Base-by-base conservation (phyloP, 2,329 filamentous ascomycete species). In the Xylariaceae sp. region DNA sequence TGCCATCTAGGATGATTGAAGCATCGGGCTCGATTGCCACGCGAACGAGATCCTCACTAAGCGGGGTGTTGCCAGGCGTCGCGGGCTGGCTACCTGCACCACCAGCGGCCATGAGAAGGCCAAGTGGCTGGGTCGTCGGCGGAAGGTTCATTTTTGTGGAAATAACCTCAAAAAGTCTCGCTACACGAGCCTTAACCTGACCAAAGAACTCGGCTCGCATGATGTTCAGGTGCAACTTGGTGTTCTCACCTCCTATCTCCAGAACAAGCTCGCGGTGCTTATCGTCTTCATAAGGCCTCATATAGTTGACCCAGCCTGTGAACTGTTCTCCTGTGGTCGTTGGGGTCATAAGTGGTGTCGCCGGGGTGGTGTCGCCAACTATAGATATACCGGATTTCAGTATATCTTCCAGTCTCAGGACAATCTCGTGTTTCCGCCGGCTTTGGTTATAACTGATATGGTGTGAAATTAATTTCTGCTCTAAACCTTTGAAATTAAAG, bases 401-500 rank as follows among this genome's bases (percentile, higher is more conserved):
- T n/a, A 97, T 78, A 55, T 96, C 90, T 55, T 93, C 84, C 2
- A 97, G 66, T 1, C 87, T 77, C 24, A 97, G 71, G 4, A 81
- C 67, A 15, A 97, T 95, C 65, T 97, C 90, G 3, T 79, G 73
- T 37, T 77, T 77, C 13, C 75, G 69, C 2, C 85, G 76, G 13
- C 76, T 67, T 28, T 86, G 76, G 56, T 96, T 95, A 64, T 81
- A 89, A 38, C 74, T 79, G 45, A 91, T 85, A 19, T 79, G 64
- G 62, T 90, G 86, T 0, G 86, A 80, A 33, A 96, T 85, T 9
- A 97, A 72, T 49, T 81, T 83, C 64, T 97, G 91, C 66, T 97
- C 91, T 0, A 96, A 68, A 0, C 89, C 89, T 59, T 90, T 91
- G 53, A 97, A 83, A 61, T 95, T 89, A 63, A 91, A 96, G 63